A percentile compares a stretch with the other conserved stretches of the same genome.
These are phyloP conservation scores for Clavulina sp. DNA, from an alignment of 768 basidiomycete species.

Conservation along the genomic window DNA sequence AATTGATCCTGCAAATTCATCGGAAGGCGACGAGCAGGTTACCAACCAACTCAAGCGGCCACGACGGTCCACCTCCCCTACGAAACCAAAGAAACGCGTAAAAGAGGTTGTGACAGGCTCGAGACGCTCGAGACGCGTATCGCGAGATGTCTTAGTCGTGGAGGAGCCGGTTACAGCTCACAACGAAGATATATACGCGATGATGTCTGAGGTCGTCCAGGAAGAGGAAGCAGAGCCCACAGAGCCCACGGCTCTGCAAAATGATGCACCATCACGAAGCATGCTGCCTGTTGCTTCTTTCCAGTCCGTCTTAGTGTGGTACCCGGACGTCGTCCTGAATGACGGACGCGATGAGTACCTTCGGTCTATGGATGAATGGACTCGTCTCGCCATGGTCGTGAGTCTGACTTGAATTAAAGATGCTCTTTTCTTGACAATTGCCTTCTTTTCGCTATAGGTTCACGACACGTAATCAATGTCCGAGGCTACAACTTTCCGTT, in stretches of 20 bases:
- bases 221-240: background rate
- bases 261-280: conserved; percentile 10
- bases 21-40: conserved; percentile 13
- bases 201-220: conserved; percentile 1
- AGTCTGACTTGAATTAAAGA: too few relatives aligned
- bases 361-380: conserved; percentile 55
- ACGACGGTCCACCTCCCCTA: conserved; percentile 10
- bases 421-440: too few relatives aligned
- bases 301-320: conserved; percentile 55
- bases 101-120: conserved; percentile 2
- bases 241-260: background rate
- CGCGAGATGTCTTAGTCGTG: background rate
- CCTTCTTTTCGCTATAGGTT: too few relatives aligned
- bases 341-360: conserved; percentile 55
- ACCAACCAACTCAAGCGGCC: background rate
- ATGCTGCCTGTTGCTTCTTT: conserved; percentile 39
- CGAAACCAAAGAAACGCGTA: conserved; percentile 8
- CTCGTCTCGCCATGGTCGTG: conserved; percentile 45
- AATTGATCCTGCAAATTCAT: conserved; percentile 15
- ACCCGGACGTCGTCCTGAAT: conserved; percentile 52
- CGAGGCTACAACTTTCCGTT: background rate
- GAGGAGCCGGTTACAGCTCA: conserved; percentile 11
- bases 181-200: conserved; percentile 1
- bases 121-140: conserved; percentile 12
- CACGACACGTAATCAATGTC: background rate